phyloP scores from a whole-genome alignment of 2,329 filamentous ascomycete genomes.

The Colletotrichum sp. region DNA sequence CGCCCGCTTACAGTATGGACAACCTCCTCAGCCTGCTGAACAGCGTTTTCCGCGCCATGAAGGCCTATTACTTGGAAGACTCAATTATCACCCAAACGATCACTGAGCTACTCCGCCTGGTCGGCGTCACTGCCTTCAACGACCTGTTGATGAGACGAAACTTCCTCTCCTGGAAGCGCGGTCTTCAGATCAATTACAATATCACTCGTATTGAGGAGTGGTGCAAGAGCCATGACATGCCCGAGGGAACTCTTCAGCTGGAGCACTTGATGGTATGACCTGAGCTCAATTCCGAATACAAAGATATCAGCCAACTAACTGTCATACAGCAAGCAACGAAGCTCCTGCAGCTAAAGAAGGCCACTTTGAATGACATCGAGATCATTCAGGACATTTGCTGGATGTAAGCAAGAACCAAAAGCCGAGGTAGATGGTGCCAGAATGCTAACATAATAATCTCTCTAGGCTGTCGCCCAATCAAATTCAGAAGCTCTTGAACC shows the following conservation, averaged over 20 bases:
- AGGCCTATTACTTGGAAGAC: constrained; percentile 96
- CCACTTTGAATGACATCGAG: constrained; percentile 97
- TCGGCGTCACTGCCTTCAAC: constrained; percentile 98
- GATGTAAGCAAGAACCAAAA: constrained; percentile 73
- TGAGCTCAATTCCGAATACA: neutral
- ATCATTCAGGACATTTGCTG: constrained; percentile 99
- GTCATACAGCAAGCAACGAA: constrained; percentile 86
- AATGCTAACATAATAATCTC: neutral
- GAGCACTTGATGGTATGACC: constrained; percentile 90
- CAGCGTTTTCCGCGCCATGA: constrained; percentile 98
- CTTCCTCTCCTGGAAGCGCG: constrained; percentile 99
- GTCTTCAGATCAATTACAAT: constrained; percentile 99
- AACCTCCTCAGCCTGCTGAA: constrained; percentile 95
- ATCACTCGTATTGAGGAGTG: constrained; percentile 99
- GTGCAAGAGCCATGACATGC: constrained; percentile 99
- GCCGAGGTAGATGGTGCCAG: neutral
- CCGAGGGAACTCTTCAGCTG: constrained; percentile 93
- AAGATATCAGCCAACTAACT: constrained; percentile 22
- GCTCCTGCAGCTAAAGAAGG: constrained; percentile 97
- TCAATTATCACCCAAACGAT: constrained; percentile 95
- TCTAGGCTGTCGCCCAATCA: constrained; percentile 93
- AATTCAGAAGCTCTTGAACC: constrained; percentile 98
- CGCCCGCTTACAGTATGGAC: constrained; percentile 99
- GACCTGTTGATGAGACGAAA: constrained; percentile 97
- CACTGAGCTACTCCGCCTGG: constrained; percentile 89